Percentiles rank a stretch among this genome's conserved stretches.
These are phyloP conservation scores for Sporobolus alterniflorus DNA, from an alignment of 202 grass and related monocot species.

Conservation along the genomic window DNA sequence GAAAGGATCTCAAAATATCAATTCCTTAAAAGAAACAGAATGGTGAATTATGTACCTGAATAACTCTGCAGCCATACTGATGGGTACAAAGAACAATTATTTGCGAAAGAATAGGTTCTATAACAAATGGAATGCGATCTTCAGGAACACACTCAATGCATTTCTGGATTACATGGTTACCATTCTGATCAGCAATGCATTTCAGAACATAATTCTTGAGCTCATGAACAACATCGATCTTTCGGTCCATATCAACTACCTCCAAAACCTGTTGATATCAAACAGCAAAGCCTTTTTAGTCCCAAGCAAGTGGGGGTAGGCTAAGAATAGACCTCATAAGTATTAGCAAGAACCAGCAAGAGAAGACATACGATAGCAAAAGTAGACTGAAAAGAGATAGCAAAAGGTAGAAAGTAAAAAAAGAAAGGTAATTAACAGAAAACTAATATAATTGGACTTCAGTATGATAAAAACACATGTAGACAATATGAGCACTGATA, in stretches of 20 bases:
- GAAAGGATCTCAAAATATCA: neutral
- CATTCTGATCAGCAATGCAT: slow-evolving; percentile 80
- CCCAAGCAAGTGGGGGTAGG: neutral
- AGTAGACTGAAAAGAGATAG: slow-evolving; percentile 1
- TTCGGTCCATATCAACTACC: slow-evolving; percentile 65
- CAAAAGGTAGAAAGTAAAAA: no score
- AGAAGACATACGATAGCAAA: neutral
- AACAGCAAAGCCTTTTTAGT: neutral
- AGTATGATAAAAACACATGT: neutral
- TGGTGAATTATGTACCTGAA: slow-evolving; percentile 50
- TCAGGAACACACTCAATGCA: slow-evolving; percentile 80
- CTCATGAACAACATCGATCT: slow-evolving; percentile 59
- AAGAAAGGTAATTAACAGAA: neutral
- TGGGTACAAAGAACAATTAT: slow-evolving; percentile 61
- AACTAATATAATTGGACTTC: neutral
- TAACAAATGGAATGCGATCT: slow-evolving; percentile 65
- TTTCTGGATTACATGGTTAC: slow-evolving; percentile 88
- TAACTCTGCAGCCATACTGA: slow-evolving; percentile 84
- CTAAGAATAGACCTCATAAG: no score
- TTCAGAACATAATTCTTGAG: slow-evolving; percentile 58
- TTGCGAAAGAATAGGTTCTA: slow-evolving; percentile 57
- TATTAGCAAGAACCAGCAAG: neutral
- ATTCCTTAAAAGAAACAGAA: neutral
- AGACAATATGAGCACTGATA: neutral
- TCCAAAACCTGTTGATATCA: slow-evolving; percentile 59